Conservation (phyloP, 805 yeast species). For the Cyberlindnera maritima region DNA sequence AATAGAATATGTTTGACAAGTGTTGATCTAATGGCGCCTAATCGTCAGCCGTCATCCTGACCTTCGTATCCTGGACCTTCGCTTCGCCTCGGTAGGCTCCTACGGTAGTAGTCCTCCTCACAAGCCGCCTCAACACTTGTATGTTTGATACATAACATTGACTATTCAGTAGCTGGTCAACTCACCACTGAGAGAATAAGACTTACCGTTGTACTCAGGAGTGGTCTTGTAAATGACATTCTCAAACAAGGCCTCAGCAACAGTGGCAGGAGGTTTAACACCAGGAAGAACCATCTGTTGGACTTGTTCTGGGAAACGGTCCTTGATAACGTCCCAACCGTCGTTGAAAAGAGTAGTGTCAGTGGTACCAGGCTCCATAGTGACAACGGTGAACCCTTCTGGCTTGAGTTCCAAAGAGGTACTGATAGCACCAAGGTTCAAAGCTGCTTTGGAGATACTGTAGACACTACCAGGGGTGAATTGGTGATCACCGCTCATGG, state of each 20-base stretch:
- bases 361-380: background rate
- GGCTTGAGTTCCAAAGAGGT: background rate
- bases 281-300: background rate
- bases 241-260: background rate
- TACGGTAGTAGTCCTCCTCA: too few relatives aligned
- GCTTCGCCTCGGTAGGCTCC: too few relatives aligned
- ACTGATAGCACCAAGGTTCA: background rate
- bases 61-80: too few relatives aligned
- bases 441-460: background rate
- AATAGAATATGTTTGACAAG: too few relatives aligned
- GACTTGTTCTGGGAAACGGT: background rate
- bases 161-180: background rate
- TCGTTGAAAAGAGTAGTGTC: background rate
- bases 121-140: too few relatives aligned
- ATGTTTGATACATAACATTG: too few relatives aligned
- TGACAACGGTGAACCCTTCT: background rate
- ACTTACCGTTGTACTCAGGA: background rate
- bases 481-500: background rate
- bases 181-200: background rate
- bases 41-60: too few relatives aligned
- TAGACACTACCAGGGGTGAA: background rate
- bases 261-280: background rate
- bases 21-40: too few relatives aligned
- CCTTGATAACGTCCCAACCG: background rate
- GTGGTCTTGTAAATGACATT: background rate